Base-by-base conservation (phyloP, 2,329 filamentous ascomycete species). In the Pseudogymnoascus verrucosus region DNA sequence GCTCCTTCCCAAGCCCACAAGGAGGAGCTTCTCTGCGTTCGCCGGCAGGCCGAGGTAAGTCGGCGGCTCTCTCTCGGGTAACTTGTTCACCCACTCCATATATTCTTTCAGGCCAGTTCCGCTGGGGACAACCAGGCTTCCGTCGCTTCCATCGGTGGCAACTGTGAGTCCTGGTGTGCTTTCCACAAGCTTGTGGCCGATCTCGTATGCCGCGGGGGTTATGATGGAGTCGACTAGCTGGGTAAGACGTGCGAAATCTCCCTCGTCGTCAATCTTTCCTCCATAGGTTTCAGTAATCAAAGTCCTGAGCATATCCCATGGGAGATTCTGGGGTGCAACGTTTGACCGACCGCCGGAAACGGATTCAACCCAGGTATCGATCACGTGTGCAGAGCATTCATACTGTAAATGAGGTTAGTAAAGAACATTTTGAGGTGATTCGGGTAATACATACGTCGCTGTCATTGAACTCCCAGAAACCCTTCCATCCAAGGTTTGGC, bases 401-500 rank as follows among this genome's bases (percentile, higher is more conserved):
- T 98, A 98, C 90, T 95, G 70, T 62, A 60, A 11, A 34, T 23
- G 21, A 60, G 31, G 37, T 78, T 72, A 80, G 76, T 63, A 70
- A 42, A 57, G 63, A 21, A 11, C 37, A 31, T 28, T 62, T 66
- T 62, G 19, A 59, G 67, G 74, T 71, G 65, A 14, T 34, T 21
- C 54, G 21, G 60, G n/a, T 11, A 65, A 39, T 68, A 87, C 90
- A 89, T 85, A 96, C 91, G 77, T 99, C 95, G 70, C 93, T 96
- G 76, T 99, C 96, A 74, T 99, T 99, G 77, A 99, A 99, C 77
- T 99, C 96, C 95, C 96, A 99, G 82, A 97, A 96, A 62, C 92
- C 91, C 80, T 96, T 97, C 95, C 95, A 99, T 65, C 95, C 95
- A 63, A 99, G 80, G 64, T 84, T 93, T 0, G 95, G 96, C 23